Base-by-base conservation (phyloP, 495 filamentous ascomycete genomes). In the Talaromyces adpressus region DNA sequence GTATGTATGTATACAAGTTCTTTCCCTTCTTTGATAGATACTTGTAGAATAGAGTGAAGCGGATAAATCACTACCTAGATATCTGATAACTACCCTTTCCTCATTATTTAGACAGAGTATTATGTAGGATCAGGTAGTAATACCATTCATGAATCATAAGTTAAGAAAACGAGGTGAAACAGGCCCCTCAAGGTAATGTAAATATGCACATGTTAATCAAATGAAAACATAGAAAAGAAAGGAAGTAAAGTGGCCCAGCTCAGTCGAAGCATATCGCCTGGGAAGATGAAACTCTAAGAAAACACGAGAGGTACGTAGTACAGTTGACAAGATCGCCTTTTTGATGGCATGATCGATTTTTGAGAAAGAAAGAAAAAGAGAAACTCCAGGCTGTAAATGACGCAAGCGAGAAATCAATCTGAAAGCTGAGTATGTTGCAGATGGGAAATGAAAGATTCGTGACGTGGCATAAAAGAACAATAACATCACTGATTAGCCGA, bases 331-430 rank as follows among this genome's bases (percentile, higher is more conserved):
- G 23, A 29, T 22, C 14, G 49, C 49, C 49, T 53, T 53, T 53
- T 30, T 30, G 3, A 30, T 30, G 29, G 29, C 29, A 30, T 30
- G 29, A 30, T 30, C 29, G 29, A 30, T 30, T 30, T 30, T 30
- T 30, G 29, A 30, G 23, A 23, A 4, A 8, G 27, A 14, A 29
- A 29, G 11, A 54, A 29, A 54, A 53, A 27, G 22, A 2, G 0
- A 54, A 54, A 54, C 22, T 54, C 51, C 51, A 54, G 51, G 51
- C 51, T 54, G 51, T 49, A 54, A 54, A 54, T 25, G 51, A 25
- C 22, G 11, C 20, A 54, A 29, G 51, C 6, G n/a, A 49, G n/a
- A 54, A 54, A 54, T 14, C 51, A 54, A 27, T 54, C 51, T 54
- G 51, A 23, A 54, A 54, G 51, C 2, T 29, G 51, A 54, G 22